phyloP scores from a whole-genome alignment of 805 yeast species.

The Cyberlindnera petersonii region DNA sequence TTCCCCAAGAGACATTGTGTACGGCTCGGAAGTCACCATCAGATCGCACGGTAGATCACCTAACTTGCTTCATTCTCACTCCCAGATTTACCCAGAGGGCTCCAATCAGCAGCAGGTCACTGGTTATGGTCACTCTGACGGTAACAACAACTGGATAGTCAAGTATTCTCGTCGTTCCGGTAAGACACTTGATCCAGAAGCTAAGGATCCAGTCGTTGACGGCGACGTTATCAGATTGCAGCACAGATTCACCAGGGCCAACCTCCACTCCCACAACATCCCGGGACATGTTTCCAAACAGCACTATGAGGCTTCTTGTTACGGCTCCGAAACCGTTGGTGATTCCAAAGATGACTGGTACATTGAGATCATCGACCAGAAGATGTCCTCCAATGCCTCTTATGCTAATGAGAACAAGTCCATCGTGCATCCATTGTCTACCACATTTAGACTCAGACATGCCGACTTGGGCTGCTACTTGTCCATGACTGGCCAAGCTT shows the following conservation, averaged over 20 bases:
- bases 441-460: constrained; percentile 66
- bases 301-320: constrained; percentile 83
- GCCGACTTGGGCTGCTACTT: constrained; percentile 66
- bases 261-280: constrained; percentile 79
- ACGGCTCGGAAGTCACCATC: constrained; percentile 46
- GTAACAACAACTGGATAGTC: constrained; percentile 77
- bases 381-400: constrained; percentile 29
- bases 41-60: constrained; percentile 71
- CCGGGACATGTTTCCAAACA: constrained; percentile 67
- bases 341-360: constrained; percentile 90
- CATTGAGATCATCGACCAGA: constrained; percentile 71
- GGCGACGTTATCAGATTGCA: constrained; percentile 68
- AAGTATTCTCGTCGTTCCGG: constrained; percentile 49
- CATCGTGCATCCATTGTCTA: constrained; percentile 69
- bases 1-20: constrained; percentile 61
- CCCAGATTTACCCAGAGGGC: constrained; percentile 83
- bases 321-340: constrained; percentile 67
- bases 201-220: constrained; percentile 38
- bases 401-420: constrained; percentile 46
- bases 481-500: constrained; percentile 64
- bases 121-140: constrained; percentile 84
- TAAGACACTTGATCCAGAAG: constrained; percentile 4
- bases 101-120: constrained; percentile 93
- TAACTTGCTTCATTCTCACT: constrained; percentile 82
- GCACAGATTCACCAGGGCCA: constrained; percentile 68